phyloP scores from a whole-genome alignment of 2,329 filamentous ascomycete species.

The Penicillium sp. region DNA sequence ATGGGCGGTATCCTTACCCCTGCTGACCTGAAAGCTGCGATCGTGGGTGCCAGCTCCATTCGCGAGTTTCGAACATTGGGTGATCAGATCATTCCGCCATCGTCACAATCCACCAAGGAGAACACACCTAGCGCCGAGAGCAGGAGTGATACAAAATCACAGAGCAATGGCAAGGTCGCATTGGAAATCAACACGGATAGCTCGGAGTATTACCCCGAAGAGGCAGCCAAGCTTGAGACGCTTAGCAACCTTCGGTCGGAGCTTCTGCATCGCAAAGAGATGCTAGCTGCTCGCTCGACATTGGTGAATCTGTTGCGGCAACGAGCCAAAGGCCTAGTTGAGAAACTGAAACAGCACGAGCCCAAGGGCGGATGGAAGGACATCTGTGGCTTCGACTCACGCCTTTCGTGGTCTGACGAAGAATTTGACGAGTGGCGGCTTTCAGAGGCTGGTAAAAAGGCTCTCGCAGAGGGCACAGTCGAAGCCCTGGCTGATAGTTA shows the following conservation, averaged over 20 bases:
- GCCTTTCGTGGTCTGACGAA: slow-evolving; percentile 45
- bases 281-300: slow-evolving; percentile 39
- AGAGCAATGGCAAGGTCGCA: slow-evolving; percentile 24
- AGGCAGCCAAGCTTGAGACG: slow-evolving; percentile 37
- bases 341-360: slow-evolving; percentile 41
- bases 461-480: slow-evolving; percentile 36
- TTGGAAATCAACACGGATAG: slow-evolving; percentile 27
- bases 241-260: slow-evolving; percentile 32
- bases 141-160: slow-evolving; percentile 13
- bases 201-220: slow-evolving; percentile 35
- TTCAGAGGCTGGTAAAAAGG: slow-evolving; percentile 34
- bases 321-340: slow-evolving; percentile 39
- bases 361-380: slow-evolving; percentile 45
- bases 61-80: slow-evolving; percentile 41
- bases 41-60: slow-evolving; percentile 35
- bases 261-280: slow-evolving; percentile 34
- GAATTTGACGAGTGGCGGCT: slow-evolving; percentile 46
- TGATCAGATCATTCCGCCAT: slow-evolving; percentile 33
- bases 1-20: slow-evolving; percentile 40
- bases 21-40: slow-evolving; percentile 40
- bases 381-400: slow-evolving; percentile 45
- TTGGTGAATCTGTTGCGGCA: slow-evolving; percentile 42
- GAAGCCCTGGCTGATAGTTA: slow-evolving; percentile 29
- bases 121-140: slow-evolving; percentile 8
- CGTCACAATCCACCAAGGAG: slow-evolving; percentile 22